phyloP scores from a whole-genome alignment of 805 yeast species.

The Blastobotrys mokoenaii region DNA sequence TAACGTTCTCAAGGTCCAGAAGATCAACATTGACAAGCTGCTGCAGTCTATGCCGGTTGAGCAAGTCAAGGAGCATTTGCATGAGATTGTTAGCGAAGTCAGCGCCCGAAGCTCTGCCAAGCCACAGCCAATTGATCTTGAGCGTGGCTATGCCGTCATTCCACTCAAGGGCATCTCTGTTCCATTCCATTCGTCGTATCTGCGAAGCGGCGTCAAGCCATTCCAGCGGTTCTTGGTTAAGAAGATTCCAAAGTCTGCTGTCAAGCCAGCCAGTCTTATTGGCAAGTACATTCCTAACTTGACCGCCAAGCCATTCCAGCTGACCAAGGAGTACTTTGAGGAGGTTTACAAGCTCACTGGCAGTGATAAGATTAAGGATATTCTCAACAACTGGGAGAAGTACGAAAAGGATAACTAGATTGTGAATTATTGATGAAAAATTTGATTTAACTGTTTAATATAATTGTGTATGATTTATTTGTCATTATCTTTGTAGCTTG shows the following conservation, averaged over 20 bases:
- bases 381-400: slow-evolving; percentile 92
- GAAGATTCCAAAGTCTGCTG: slow-evolving; percentile 91
- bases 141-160: slow-evolving; percentile 96
- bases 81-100: slow-evolving; percentile 81
- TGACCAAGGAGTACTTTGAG: slow-evolving; percentile 94
- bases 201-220: slow-evolving; percentile 97
- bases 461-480: too few relatives aligned
- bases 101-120: slow-evolving; percentile 73
- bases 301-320: slow-evolving; percentile 95
- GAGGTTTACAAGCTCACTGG: slow-evolving; percentile 89
- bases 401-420: slow-evolving; percentile 36
- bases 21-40: slow-evolving; percentile 83
- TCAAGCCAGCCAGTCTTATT: slow-evolving; percentile 86
- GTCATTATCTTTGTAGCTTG: too few relatives aligned
- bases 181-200: slow-evolving; percentile 98
- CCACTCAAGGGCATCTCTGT: slow-evolving; percentile 99
- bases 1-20: slow-evolving; percentile 88
- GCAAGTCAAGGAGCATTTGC: slow-evolving; percentile 79
- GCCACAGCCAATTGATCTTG: slow-evolving; percentile 93
- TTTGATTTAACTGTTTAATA: too few relatives aligned
- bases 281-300: slow-evolving; percentile 97
- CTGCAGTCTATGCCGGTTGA: slow-evolving; percentile 77
- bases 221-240: slow-evolving; percentile 95
- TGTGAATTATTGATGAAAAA: too few relatives aligned
- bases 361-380: slow-evolving; percentile 81